Conservation (phyloP, 768 basidiomycete genomes). For the Kwoniella shandongensis region DNA sequence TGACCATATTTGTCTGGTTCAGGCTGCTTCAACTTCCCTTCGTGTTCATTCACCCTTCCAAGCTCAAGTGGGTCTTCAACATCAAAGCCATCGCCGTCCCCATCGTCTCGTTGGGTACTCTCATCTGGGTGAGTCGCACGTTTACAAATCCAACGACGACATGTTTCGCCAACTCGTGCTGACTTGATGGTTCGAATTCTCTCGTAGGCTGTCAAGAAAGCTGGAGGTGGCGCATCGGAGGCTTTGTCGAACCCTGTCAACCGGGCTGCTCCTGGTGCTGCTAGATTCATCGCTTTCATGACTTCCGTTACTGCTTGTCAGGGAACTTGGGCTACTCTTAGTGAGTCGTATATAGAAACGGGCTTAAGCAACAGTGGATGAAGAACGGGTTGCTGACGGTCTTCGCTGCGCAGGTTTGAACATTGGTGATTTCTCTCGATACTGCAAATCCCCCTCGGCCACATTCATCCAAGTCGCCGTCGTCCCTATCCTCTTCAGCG, state of each 20-base stretch:
- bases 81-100: slow-evolving; percentile 41
- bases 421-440: slow-evolving; percentile 47
- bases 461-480: slow-evolving; percentile 37
- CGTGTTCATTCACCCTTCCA: slow-evolving; percentile 41
- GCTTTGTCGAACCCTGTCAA: slow-evolving; percentile 29
- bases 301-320: slow-evolving; percentile 32
- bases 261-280: slow-evolving; percentile 28
- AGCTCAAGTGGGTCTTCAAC: slow-evolving; percentile 39
- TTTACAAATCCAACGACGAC: slow-evolving; percentile 29
- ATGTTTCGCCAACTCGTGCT: slow-evolving; percentile 41
- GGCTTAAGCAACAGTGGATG: no score
- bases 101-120: slow-evolving; percentile 32
- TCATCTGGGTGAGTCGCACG: slow-evolving; percentile 36
- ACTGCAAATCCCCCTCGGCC: slow-evolving; percentile 28
- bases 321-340: slow-evolving; percentile 41
- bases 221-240: slow-evolving; percentile 24
- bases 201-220: slow-evolving; percentile 24
- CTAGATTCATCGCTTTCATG: slow-evolving; percentile 36
- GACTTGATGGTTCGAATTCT: slow-evolving; percentile 6
- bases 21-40: slow-evolving; percentile 44
- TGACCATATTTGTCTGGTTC: no score
- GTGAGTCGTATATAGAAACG: no score
- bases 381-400: no score
- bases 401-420: slow-evolving; percentile 28
- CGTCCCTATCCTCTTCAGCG: slow-evolving; percentile 39